These are phyloP conservation scores for Shiraia bambusicola DNA, from an alignment of 2,329 filamentous ascomycete genomes.

Conservation along the genomic window DNA sequence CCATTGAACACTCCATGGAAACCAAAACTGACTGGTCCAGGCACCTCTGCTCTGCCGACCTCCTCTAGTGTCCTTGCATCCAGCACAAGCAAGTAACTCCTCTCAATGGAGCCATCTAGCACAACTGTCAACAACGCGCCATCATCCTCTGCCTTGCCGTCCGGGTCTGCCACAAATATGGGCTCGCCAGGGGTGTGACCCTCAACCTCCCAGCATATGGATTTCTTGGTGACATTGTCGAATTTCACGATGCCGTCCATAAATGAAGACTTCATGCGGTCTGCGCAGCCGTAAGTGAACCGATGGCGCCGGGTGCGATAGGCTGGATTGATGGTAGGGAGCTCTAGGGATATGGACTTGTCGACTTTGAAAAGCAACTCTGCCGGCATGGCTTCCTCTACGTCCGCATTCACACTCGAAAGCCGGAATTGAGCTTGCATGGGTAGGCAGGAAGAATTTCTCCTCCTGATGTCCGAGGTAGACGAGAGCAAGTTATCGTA, in stretches of 20 bases:
- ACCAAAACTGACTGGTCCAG: constrained; percentile 62
- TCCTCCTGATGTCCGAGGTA: constrained; percentile 14
- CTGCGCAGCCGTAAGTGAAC: constrained; percentile 61
- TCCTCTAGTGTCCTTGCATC: constrained; percentile 65
- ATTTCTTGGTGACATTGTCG: constrained; percentile 57
- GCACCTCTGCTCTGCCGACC: constrained; percentile 63
- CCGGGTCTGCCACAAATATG: constrained; percentile 63
- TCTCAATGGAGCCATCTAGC: constrained; percentile 60
- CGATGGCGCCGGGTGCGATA: constrained; percentile 57
- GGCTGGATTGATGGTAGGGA: constrained; percentile 65
- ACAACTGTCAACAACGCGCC: constrained; percentile 64
- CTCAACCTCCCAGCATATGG: constrained; percentile 58
- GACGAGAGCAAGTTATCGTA: constrained; percentile 49
- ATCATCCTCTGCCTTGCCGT: constrained; percentile 59
- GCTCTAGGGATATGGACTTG: constrained; percentile 56
- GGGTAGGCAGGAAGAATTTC: constrained; percentile 27
- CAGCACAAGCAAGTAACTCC: constrained; percentile 66
- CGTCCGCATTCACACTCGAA: constrained; percentile 37
- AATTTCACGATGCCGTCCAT: constrained; percentile 67
- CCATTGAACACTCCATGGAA: constrained; percentile 63
- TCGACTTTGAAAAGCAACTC: constrained; percentile 15
- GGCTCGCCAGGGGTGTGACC: constrained; percentile 70
- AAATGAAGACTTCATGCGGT: constrained; percentile 60
- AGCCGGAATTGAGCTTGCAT: constrained; percentile 36
- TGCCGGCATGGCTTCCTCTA: constrained; percentile 3